phyloP scores from a whole-genome alignment of 805 yeast genomes.

The Metschnikowia borealis region DNA sequence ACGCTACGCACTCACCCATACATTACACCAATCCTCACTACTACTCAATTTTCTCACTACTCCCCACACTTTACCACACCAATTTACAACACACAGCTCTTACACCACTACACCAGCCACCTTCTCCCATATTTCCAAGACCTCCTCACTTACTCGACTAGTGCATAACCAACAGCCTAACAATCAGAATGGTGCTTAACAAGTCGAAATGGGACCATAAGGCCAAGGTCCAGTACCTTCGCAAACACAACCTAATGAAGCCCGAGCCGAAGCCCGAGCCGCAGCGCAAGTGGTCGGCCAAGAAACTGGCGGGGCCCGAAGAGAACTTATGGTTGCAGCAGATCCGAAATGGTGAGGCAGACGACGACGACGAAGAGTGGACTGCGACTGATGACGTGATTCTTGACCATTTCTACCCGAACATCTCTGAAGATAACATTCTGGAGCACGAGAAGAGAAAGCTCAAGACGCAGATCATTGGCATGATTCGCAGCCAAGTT shows the following conservation, averaged over 20 bases:
- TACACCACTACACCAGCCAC: no score
- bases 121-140: no score
- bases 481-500: slow-evolving; percentile 12
- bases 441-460: slow-evolving; percentile 32
- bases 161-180: no score
- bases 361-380: slow-evolving; percentile 34
- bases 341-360: slow-evolving; percentile 10
- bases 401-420: slow-evolving; percentile 38
- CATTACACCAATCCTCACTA: no score
- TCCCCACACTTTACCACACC: no score
- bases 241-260: slow-evolving; percentile 36
- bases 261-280: slow-evolving; percentile 11
- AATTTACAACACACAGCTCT: no score
- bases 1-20: no score
- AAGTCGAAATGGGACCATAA: slow-evolving; percentile 43
- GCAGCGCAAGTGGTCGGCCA: slow-evolving; percentile 28
- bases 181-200: slow-evolving; percentile 34
- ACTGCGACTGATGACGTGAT: slow-evolving; percentile 40
- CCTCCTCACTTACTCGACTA: no score
- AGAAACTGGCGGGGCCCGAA: slow-evolving; percentile 16
- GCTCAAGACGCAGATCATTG: slow-evolving; percentile 34
- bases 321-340: slow-evolving; percentile 10
- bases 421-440: slow-evolving; percentile 31
- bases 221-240: slow-evolving; percentile 36
- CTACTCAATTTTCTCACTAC: no score